Evolutionary conservation across 1,284 basidiomycete species (phyloP).

Genomic region (Tranzscheliella williamsii): DNA sequence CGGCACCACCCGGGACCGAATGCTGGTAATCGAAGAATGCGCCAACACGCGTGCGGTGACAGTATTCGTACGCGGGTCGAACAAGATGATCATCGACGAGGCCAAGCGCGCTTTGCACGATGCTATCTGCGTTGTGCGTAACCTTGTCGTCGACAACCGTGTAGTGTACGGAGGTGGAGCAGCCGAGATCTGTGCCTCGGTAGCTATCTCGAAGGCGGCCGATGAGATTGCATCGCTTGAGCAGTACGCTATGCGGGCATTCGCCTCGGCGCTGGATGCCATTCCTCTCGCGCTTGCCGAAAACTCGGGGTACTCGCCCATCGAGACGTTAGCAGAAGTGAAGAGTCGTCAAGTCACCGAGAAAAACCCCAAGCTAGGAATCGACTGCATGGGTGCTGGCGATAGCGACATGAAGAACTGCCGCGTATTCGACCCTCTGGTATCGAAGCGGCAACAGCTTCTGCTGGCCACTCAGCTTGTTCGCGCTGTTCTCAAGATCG

Average conservation of each 20-base stretch:
- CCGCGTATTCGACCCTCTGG: slow-evolving; percentile 93
- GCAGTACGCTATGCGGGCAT: slow-evolving; percentile 99
- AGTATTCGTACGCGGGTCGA: slow-evolving; percentile 93
- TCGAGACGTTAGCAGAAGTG: slow-evolving; percentile 91
- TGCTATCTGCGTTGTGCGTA: slow-evolving; percentile 94
- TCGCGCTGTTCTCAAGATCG: slow-evolving; percentile 62
- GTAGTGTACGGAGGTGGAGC: slow-evolving; percentile 98
- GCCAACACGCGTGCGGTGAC: slow-evolving; percentile 96
- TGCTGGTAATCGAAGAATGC: slow-evolving; percentile 98
- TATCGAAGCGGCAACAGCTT: slow-evolving; percentile 96
- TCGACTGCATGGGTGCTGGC: slow-evolving; percentile 85
- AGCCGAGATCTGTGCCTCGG: slow-evolving; percentile 90
- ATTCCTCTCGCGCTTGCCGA: slow-evolving; percentile 93
- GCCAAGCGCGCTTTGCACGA: slow-evolving; percentile 97
- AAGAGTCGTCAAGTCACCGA: slow-evolving; percentile 92
- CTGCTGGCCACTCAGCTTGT: slow-evolving; percentile 90
- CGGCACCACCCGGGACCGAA: slow-evolving; percentile 96
- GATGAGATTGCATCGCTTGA: slow-evolving; percentile 95
- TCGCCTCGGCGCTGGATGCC: slow-evolving; percentile 88
- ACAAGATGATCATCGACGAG: slow-evolving; percentile 98
- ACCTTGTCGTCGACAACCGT: slow-evolving; percentile 90
- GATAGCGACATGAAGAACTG: slow-evolving; percentile 88
- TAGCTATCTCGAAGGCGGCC: slow-evolving; percentile 89
- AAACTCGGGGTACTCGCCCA: slow-evolving; percentile 93
- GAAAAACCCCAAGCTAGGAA: slow-evolving; percentile 80